These are phyloP conservation scores for Rhododendron ferrugineum DNA, from an alignment of 148 eudicot genomes.

Conservation along the genomic window DNA sequence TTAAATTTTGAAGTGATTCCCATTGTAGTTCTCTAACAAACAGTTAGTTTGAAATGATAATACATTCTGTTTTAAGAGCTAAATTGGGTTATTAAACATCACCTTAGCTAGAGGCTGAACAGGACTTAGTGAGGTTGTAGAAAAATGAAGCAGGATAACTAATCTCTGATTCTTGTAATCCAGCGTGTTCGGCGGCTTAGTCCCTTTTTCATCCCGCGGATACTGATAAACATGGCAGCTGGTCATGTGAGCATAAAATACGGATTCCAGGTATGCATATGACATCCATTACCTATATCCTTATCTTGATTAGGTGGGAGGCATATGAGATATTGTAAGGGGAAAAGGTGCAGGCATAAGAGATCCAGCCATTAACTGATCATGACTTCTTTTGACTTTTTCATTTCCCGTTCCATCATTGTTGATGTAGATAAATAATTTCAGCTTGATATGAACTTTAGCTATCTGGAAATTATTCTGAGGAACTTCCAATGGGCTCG, in stretches of 20 bases:
- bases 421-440: background rate
- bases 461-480: background rate
- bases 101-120: background rate
- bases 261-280: conserved; percentile 76
- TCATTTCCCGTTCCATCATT: background rate
- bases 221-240: conserved; percentile 96
- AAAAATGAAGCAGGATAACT: background rate
- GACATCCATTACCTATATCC: conserved; percentile 1
- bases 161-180: background rate
- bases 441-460: background rate
- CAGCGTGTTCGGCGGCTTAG: conserved; percentile 89
- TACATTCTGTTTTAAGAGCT: background rate
- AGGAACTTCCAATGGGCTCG: background rate
- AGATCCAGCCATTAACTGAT: background rate
- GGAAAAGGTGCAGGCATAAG: background rate
- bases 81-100: background rate
- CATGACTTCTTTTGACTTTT: background rate
- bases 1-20: background rate
- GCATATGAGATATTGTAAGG: background rate
- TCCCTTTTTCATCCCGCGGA: conserved; percentile 91
- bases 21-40: background rate
- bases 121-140: background rate
- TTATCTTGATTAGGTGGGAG: background rate
- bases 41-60: background rate
- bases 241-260: conserved; percentile 98